phyloP scores from a whole-genome alignment of 202 grass and related monocot species.

The Carex arenaria region DNA sequence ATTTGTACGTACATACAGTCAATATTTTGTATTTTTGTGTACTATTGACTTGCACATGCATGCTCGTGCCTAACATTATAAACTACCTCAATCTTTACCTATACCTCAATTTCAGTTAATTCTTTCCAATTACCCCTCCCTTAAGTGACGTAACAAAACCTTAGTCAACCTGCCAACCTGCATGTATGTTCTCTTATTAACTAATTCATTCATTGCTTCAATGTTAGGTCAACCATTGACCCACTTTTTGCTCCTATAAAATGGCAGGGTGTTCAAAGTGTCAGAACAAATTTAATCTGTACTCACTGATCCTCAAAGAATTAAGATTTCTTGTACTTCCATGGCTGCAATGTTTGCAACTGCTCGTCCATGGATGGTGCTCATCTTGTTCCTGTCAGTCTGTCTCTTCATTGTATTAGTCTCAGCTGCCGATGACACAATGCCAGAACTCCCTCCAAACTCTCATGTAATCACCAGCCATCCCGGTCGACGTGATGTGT shows the following conservation, averaged over 20 bases:
- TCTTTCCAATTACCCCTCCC: not conserved
- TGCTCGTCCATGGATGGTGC: not conserved
- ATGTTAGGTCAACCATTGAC: not conserved
- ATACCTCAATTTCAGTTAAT: not conserved
- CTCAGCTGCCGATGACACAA: not conserved
- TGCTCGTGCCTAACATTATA: not conserved
- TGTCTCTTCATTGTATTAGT: not conserved
- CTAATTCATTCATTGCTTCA: not conserved
- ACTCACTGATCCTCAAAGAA: not conserved
- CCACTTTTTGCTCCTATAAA: slow-evolving; percentile 11
- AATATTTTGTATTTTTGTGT: too few species aligned
- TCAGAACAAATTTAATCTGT: not conserved
- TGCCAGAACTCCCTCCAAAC: not conserved
- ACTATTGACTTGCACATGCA: too few species aligned
- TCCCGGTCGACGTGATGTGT: not conserved
- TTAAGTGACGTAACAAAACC: not conserved
- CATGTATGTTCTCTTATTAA: not conserved
- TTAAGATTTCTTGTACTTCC: not conserved
- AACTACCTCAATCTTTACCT: not conserved
- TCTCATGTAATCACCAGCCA: not conserved
- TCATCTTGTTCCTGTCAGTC: not conserved
- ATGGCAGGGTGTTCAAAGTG: not conserved
- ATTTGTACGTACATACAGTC: too few species aligned
- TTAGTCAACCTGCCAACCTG: not conserved
- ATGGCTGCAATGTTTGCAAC: slow-evolving; percentile 5